Percentiles rank a stretch among this genome's conserved stretches.
Evolutionary conservation across 371 early-diverging fungal species (phyloP).

Genomic region (Conidiobolus incongruus): DNA sequence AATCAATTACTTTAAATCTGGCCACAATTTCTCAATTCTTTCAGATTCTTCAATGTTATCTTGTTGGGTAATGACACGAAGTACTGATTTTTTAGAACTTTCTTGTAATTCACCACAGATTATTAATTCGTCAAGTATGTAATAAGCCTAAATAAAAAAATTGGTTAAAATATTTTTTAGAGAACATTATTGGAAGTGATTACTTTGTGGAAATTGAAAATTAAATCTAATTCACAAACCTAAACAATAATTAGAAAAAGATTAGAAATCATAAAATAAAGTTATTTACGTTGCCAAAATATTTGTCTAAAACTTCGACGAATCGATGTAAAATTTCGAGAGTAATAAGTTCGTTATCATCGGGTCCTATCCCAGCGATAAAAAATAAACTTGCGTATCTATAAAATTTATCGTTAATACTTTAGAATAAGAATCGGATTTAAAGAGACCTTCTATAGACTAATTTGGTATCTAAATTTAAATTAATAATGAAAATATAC

Average conservation of each 20-base stretch:
- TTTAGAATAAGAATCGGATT: not conserved
- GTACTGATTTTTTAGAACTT: conserved; percentile 52
- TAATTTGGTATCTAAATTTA: conserved; percentile 57
- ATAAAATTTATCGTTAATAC: not conserved
- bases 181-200: too few relatives aligned
- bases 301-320: conserved; percentile 90
- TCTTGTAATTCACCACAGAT: conserved; percentile 71
- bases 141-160: conserved; percentile 3
- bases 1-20: conserved; percentile 1
- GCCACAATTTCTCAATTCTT: not conserved
- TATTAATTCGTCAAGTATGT: conserved; percentile 38
- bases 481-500: not conserved
- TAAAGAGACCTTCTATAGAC: conserved; percentile 87
- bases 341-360: conserved; percentile 82
- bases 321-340: conserved; percentile 93
- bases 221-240: conserved; percentile 76
- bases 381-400: conserved; percentile 93
- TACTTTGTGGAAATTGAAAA: conserved; percentile 71
- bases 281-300: conserved; percentile 78
- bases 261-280: not conserved
- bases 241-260: conserved; percentile 12
- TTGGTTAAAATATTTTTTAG: too few relatives aligned
- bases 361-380: conserved; percentile 72
- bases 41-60: conserved; percentile 53
- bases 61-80: conserved; percentile 46